Percentiles rank a stretch among this genome's conserved stretches.
Evolutionary conservation across 1,284 basidiomycete genomes (phyloP).

Genomic region (Cutaneotrichosporon cutaneum): DNA sequence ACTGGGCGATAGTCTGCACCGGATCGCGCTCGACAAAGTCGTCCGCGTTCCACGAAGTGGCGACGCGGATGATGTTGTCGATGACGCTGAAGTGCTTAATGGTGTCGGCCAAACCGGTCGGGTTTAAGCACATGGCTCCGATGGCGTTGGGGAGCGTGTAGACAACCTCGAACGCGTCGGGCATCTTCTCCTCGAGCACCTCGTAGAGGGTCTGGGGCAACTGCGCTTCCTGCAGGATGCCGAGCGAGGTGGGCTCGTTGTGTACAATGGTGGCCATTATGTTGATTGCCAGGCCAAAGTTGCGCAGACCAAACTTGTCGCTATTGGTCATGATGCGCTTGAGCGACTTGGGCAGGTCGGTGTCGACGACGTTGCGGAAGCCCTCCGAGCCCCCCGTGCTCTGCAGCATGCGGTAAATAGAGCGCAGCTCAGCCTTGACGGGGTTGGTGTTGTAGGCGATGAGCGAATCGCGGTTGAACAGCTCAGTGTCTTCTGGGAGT

Average conservation of each 20-base stretch:
- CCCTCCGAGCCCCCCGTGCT: conserved; percentile 91
- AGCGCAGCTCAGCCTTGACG: conserved; percentile 87
- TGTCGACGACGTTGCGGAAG: conserved; percentile 90
- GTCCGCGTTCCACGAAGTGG: conserved; percentile 78
- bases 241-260: conserved; percentile 94
- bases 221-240: conserved; percentile 86
- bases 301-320: conserved; percentile 76
- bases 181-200: conserved; percentile 77
- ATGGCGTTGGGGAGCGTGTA: conserved; percentile 93
- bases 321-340: conserved; percentile 85
- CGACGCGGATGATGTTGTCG: conserved; percentile 82
- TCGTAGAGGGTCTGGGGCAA: conserved; percentile 87
- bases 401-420: conserved; percentile 95
- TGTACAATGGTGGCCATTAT: conserved; percentile 98
- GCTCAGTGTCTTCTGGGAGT: conserved; percentile 14
- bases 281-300: conserved; percentile 67
- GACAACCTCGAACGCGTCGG: conserved; percentile 86
- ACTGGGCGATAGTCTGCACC: conserved; percentile 78
- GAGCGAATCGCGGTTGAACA: conserved; percentile 22
- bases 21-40: conserved; percentile 86
- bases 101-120: conserved; percentile 80
- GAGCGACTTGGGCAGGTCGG: conserved; percentile 78
- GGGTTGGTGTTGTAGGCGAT: conserved; percentile 38
- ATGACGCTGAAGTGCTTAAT: conserved; percentile 74
- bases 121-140: conserved; percentile 93